These are phyloP conservation scores for Cavenderia fasciculata DNA, from an alignment of 78 protist genomes.

Conservation along the genomic window DNA sequence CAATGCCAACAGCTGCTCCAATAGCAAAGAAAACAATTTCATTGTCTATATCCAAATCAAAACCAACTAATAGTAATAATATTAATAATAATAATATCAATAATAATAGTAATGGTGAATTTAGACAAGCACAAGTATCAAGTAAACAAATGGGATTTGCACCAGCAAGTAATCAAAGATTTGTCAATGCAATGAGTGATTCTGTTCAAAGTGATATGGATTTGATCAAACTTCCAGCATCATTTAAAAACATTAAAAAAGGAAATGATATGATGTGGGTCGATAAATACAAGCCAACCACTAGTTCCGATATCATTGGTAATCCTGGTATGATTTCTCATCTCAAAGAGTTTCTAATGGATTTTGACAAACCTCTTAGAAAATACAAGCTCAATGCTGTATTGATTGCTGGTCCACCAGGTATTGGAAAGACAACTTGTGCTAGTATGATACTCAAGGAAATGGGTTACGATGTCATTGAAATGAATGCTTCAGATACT, in stretches of 20 bases:
- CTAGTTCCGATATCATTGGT: conserved; percentile 83
- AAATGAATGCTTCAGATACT: conserved; percentile 96
- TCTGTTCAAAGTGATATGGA: background rate
- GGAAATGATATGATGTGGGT: conserved; percentile 75
- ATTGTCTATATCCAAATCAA: no score
- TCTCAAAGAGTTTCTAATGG: conserved; percentile 77
- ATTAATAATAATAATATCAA: background rate
- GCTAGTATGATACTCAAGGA: conserved; percentile 76
- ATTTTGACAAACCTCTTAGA: conserved; percentile 65
- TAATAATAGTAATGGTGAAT: background rate
- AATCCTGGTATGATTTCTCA: conserved; percentile 41
- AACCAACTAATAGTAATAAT: background rate
- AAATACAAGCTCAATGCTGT: conserved; percentile 76
- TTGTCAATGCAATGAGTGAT: no score
- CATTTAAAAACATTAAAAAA: background rate
- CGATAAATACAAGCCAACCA: conserved; percentile 88
- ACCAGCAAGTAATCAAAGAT: no score
- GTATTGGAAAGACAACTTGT: conserved; percentile 97
- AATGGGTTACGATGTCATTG: conserved; percentile 89
- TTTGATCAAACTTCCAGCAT: background rate
- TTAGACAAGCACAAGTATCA: background rate
- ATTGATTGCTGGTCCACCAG: conserved; percentile 93
- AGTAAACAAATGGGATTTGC: background rate
- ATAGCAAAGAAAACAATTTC: background rate
- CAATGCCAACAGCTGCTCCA: conserved; percentile 1